phyloP scores from a whole-genome alignment of 768 basidiomycete species.

The Serendipita vermifera region DNA sequence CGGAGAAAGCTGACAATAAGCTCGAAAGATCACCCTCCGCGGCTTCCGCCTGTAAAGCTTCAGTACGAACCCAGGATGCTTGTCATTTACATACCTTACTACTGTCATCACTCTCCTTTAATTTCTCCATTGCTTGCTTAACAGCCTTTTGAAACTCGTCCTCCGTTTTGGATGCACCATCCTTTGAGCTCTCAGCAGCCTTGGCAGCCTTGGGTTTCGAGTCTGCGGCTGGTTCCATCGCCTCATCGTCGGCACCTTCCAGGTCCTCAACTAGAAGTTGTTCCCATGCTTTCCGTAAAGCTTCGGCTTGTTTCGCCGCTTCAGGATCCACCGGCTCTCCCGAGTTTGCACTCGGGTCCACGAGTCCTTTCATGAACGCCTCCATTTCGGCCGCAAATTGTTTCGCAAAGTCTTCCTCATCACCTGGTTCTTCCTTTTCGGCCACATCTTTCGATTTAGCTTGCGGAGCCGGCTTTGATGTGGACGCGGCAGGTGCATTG shows the following conservation, averaged over 20 bases:
- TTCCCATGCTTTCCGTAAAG: slow-evolving; percentile 38
- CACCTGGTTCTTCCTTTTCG: slow-evolving; percentile 17
- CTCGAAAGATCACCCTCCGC: background rate
- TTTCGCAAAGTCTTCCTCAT: slow-evolving; percentile 26
- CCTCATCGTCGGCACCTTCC: slow-evolving; percentile 28
- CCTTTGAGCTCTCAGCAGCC: slow-evolving; percentile 13
- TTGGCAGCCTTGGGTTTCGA: slow-evolving; percentile 13
- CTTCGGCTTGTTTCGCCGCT: slow-evolving; percentile 18
- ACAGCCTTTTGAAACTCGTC: slow-evolving; percentile 57
- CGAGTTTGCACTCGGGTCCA: slow-evolving; percentile 13
- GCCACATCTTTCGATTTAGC: slow-evolving; percentile 4
- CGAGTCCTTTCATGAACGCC: slow-evolving; percentile 30
- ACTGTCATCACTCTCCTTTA: slow-evolving; percentile 53
- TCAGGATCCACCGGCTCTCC: slow-evolving; percentile 13
- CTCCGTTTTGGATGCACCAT: slow-evolving; percentile 12
- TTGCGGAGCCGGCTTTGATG: slow-evolving; percentile 14
- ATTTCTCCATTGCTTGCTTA: slow-evolving; percentile 56
- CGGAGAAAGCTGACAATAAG: slow-evolving; percentile 32
- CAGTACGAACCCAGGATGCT: too few species aligned
- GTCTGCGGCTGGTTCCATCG: background rate
- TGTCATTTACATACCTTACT: slow-evolving; percentile 35
- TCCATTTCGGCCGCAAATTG: slow-evolving; percentile 36
- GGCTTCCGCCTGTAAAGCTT: slow-evolving; percentile 12
- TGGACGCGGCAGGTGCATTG: slow-evolving; percentile 14
- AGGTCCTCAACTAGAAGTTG: slow-evolving; percentile 53